Percentiles rank a stretch among this genome's conserved stretches.
These are phyloP conservation scores for Nepenthes alata DNA, from an alignment of 179 eudicot species.

Conservation along the genomic window DNA sequence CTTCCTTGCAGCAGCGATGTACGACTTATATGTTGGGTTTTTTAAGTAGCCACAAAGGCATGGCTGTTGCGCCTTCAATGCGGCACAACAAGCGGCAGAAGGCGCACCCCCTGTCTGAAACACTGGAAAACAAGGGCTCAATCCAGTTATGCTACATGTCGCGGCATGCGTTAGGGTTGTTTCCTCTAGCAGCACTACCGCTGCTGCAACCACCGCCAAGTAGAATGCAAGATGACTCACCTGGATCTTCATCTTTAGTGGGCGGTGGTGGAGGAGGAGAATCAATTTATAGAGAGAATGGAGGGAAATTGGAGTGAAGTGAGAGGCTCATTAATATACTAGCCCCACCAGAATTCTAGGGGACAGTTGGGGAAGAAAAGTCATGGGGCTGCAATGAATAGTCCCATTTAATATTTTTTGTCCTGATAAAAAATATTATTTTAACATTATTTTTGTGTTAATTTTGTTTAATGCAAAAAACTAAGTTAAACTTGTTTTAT, in stretches of 20 bases:
- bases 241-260: conserved; percentile 12
- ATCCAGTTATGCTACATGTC: conserved; percentile 31
- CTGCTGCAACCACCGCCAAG: conserved; percentile 8
- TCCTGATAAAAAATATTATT: no score
- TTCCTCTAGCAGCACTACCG: conserved; percentile 10
- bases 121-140: conserved; percentile 30
- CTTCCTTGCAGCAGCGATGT: conserved; percentile 31
- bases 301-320: no score
- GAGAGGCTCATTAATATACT: no score
- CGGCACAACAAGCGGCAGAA: conserved; percentile 29
- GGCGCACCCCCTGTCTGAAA: conserved; percentile 19
- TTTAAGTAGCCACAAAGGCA: conserved; percentile 44
- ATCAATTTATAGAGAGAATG: no score
- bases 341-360: no score
- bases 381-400: no score
- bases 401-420: no score
- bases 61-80: conserved; percentile 32
- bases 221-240: conserved; percentile 6
- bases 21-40: conserved; percentile 29
- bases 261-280: no score
- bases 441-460: no score
- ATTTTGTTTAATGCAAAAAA: background rate
- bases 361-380: no score
- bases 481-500: no score
- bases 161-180: conserved; percentile 19